phyloP scores from a whole-genome alignment of 768 basidiomycete species.

The Naganishia kalamii region DNA sequence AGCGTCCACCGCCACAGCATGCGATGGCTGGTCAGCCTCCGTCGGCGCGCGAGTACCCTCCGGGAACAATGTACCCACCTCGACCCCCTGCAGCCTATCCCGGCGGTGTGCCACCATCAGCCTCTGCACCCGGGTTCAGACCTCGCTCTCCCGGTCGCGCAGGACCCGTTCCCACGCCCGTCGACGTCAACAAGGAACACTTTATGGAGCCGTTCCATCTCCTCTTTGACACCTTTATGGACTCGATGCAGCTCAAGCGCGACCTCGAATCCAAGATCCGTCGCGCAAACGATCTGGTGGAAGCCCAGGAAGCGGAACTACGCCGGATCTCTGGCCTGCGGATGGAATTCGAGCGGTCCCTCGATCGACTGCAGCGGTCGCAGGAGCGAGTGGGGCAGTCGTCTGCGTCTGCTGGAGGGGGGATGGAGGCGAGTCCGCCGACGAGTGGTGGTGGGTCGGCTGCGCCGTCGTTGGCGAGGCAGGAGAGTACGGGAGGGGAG shows the following conservation, averaged over 20 bases:
- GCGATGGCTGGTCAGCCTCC: not conserved
- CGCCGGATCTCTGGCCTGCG: constrained; percentile 11
- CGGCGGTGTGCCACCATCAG: not conserved
- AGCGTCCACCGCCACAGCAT: not conserved
- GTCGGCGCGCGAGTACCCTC: not conserved
- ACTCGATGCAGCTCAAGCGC: constrained; percentile 19
- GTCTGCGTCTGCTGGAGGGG: not conserved
- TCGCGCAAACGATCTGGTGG: constrained; percentile 24
- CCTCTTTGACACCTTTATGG: constrained; percentile 23
- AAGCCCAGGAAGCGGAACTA: constrained; percentile 22
- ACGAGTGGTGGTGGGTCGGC: not conserved
- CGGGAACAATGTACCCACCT: constrained; percentile 4
- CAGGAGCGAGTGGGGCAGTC: not conserved
- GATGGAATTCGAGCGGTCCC: constrained; percentile 8
- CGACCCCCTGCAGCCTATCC: not conserved
- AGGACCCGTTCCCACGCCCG: too few species aligned
- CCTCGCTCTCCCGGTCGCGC: not conserved
- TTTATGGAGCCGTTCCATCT: constrained; percentile 23
- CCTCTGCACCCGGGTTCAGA: not conserved
- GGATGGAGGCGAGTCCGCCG: not conserved
- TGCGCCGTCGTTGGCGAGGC: not conserved
- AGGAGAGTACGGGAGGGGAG: not conserved
- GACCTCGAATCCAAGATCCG: constrained; percentile 23
- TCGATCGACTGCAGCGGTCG: constrained; percentile 7
- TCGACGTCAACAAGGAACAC: constrained; percentile 7